phyloP scores from a whole-genome alignment of 441 rosid genomes.

The Bruguiera hainesii region DNA sequence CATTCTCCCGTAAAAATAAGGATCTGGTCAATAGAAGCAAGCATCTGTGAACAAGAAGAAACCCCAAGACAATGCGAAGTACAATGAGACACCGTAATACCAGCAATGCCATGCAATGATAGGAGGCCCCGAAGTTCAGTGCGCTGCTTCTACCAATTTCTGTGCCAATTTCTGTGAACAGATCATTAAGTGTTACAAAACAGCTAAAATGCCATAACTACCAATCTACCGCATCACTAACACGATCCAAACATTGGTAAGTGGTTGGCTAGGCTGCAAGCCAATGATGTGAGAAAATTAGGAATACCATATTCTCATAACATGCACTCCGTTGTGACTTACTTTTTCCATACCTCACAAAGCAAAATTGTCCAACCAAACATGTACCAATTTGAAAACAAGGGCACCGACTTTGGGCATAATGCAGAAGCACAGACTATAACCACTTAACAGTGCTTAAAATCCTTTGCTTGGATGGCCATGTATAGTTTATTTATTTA shows the following conservation, averaged over 20 bases:
- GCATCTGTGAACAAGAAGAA: slow-evolving; percentile 20
- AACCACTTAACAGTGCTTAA: no score
- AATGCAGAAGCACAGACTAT: no score
- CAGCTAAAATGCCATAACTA: background rate
- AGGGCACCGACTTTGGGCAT: no score
- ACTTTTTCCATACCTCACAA: background rate
- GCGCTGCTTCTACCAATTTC: slow-evolving; percentile 49
- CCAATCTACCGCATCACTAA: background rate
- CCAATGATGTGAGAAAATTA: no score
- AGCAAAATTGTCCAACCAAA: background rate
- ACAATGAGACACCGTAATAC: slow-evolving; percentile 34
- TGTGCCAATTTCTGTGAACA: slow-evolving; percentile 51
- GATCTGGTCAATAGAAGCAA: slow-evolving; percentile 20
- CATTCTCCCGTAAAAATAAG: slow-evolving; percentile 16
- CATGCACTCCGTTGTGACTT: background rate
- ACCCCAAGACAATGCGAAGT: slow-evolving; percentile 15
- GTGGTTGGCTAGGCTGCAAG: background rate
- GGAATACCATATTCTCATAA: background rate
- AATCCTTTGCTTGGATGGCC: no score
- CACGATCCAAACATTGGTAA: background rate
- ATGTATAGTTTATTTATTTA: no score
- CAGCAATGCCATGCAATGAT: slow-evolving; percentile 18
- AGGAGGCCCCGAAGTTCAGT: slow-evolving; percentile 34
- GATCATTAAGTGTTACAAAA: slow-evolving; percentile 6
- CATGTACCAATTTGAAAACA: no score